Conservation (phyloP, 257 asterid genomes). For the Jacaranda copaia region DNA sequence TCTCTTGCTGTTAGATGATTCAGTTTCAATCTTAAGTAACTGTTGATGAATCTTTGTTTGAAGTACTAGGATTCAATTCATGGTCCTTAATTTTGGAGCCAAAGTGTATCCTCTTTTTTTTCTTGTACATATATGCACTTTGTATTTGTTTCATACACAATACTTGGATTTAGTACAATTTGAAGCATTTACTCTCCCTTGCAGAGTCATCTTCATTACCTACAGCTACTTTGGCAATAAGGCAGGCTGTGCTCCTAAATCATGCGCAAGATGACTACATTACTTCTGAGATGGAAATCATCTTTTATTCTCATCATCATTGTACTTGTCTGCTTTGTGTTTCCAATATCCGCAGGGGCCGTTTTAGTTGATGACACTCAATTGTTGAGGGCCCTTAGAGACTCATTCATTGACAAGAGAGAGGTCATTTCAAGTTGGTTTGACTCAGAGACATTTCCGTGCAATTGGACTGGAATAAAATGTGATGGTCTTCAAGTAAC, state of each 20-base stretch:
- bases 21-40: neutral
- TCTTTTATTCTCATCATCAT: constrained; percentile 35
- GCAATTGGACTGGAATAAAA: constrained; percentile 73
- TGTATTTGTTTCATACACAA: neutral
- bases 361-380: constrained; percentile 41
- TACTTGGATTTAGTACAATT: neutral
- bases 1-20: constrained; percentile 4
- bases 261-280: constrained; percentile 31
- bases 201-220: constrained; percentile 22
- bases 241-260: neutral
- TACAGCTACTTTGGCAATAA: neutral
- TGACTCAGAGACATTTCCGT: constrained; percentile 48
- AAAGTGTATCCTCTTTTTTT: neutral
- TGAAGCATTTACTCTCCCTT: neutral
- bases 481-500: constrained; percentile 56
- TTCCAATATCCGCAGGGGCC: constrained; percentile 33
- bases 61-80: neutral
- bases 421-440: constrained; percentile 58
- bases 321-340: constrained; percentile 37
- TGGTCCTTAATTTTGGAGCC: neutral
- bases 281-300: constrained; percentile 14
- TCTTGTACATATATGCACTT: neutral
- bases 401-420: constrained; percentile 43
- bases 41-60: neutral
- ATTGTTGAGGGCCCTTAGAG: constrained; percentile 48